Percentiles rank a stretch among this genome's conserved stretches.
Evolutionary conservation across 441 rosid species (phyloP).

Genomic region (Brassica balearica): DNA sequence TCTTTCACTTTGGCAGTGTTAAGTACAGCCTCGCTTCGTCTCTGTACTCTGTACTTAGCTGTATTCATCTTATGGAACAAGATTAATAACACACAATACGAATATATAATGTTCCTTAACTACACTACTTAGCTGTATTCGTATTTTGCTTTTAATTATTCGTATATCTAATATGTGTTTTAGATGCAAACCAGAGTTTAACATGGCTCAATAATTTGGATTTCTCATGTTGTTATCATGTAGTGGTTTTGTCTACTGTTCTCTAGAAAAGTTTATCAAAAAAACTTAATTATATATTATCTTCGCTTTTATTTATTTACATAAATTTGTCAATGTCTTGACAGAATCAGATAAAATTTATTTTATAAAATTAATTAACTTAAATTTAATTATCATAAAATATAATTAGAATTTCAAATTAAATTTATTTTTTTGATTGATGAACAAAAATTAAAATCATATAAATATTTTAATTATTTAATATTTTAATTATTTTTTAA

Average conservation of each 20-base stretch:
- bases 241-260: slow-evolving; percentile 22
- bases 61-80: slow-evolving; percentile 38
- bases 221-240: slow-evolving; percentile 27
- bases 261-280: too few species aligned
- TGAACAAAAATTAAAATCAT: too few species aligned
- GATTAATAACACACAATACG: slow-evolving; percentile 29
- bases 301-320: too few species aligned
- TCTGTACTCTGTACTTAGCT: slow-evolving; percentile 41
- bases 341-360: too few species aligned
- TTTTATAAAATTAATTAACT: too few species aligned
- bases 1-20: slow-evolving; percentile 26
- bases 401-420: too few species aligned
- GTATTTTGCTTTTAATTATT: slow-evolving; percentile 12
- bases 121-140: slow-evolving; percentile 36
- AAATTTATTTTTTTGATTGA: too few species aligned
- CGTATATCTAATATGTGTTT: slow-evolving; percentile 24
- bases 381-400: too few species aligned
- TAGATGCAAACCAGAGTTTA: slow-evolving; percentile 21
- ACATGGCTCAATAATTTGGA: slow-evolving; percentile 27
- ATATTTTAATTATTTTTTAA: too few species aligned
- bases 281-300: too few species aligned
- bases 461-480: too few species aligned
- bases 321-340: slow-evolving; percentile 17
- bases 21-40: slow-evolving; percentile 39
- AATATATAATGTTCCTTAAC: slow-evolving; percentile 35